These are phyloP conservation scores for Penicillium cinerascens DNA, from an alignment of 495 filamentous ascomycete species.

Conservation along the genomic window DNA sequence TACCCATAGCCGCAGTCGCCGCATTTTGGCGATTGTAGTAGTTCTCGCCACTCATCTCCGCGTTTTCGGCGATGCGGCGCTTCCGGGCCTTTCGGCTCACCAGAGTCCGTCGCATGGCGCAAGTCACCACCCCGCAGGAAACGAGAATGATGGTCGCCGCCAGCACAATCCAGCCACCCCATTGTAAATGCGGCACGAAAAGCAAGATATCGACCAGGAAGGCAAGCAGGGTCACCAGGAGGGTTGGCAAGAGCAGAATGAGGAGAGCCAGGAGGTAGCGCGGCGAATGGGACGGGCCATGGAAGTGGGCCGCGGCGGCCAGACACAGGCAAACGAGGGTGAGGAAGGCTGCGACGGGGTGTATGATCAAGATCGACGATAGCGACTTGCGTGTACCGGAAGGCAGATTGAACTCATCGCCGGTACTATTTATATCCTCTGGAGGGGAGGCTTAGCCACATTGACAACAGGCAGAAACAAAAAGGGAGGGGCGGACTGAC, in stretches of 20 bases:
- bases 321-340: slow-evolving; percentile 81
- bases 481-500: slow-evolving; percentile 52
- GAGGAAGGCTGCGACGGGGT: slow-evolving; percentile 84
- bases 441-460: slow-evolving; percentile 11
- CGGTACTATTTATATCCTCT: slow-evolving; percentile 42
- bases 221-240: slow-evolving; percentile 78
- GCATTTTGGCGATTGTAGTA: slow-evolving; percentile 75
- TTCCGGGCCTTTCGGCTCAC: slow-evolving; percentile 89
- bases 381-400: slow-evolving; percentile 71
- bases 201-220: slow-evolving; percentile 95
- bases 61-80: slow-evolving; percentile 86
- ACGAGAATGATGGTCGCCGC: slow-evolving; percentile 86
- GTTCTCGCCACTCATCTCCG: slow-evolving; percentile 91
- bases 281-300: slow-evolving; percentile 87
- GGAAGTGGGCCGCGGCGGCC: slow-evolving; percentile 78
- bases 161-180: slow-evolving; percentile 94
- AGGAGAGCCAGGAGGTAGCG: slow-evolving; percentile 80
- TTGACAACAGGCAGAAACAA: slow-evolving; percentile 8
- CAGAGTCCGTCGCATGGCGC: slow-evolving; percentile 93
- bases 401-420: slow-evolving; percentile 69
- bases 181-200: slow-evolving; percentile 89
- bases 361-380: slow-evolving; percentile 87
- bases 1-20: slow-evolving; percentile 34
- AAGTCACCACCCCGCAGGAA: slow-evolving; percentile 79
- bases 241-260: slow-evolving; percentile 79